Evolutionary conservation across 2,329 filamentous ascomycete species (phyloP).

Genomic region (Botrytis galanthina): DNA sequence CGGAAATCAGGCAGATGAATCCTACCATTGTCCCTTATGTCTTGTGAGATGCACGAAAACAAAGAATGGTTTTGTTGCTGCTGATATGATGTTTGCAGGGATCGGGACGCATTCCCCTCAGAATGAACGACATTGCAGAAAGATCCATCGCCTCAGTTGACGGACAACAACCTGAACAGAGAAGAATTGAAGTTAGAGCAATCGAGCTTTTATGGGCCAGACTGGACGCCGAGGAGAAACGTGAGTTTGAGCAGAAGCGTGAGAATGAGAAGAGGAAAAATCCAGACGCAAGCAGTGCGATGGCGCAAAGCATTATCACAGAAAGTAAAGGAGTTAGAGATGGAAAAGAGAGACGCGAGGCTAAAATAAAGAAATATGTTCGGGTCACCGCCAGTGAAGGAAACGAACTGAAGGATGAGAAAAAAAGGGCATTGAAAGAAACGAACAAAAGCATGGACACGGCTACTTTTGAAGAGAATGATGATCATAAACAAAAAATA

Average conservation of each 20-base stretch:
- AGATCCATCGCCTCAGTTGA: background rate
- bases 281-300: background rate
- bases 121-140: background rate
- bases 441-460: background rate
- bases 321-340: background rate
- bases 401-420: background rate
- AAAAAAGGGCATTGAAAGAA: background rate
- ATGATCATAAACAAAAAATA: background rate
- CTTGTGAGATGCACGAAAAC: background rate
- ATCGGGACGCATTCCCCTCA: background rate
- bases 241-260: background rate
- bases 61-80: background rate
- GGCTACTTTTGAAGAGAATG: background rate
- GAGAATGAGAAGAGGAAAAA: background rate
- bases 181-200: background rate
- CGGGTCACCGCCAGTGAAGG: background rate
- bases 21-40: background rate
- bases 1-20: background rate
- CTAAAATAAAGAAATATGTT: background rate
- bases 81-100: background rate
- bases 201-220: background rate
- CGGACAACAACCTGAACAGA: background rate
- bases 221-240: background rate
- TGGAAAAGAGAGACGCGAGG: background rate
- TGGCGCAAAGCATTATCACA: background rate